Evolutionary conservation across 495 filamentous ascomycete species (phyloP).

Genomic region (Collariella sp.): DNA sequence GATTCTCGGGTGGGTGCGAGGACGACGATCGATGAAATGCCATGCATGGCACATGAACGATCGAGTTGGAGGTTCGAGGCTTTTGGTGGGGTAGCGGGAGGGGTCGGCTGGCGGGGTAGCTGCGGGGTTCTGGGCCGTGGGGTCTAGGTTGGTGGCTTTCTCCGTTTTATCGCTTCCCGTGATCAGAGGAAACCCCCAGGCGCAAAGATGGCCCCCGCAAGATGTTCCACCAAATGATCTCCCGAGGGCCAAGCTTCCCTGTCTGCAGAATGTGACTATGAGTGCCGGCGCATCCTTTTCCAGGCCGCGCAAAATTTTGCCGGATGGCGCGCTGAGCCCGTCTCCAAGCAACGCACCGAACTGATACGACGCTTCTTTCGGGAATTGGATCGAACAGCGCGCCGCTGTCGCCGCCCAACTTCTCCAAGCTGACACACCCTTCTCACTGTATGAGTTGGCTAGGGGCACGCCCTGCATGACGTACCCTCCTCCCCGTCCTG

Average conservation of each 20-base stretch:
- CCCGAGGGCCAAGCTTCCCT: constrained; percentile 4
- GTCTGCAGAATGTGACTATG: background rate
- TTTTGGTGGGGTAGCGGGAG: background rate
- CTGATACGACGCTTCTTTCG: background rate
- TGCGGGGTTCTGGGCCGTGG: background rate
- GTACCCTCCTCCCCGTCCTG: constrained; percentile 14
- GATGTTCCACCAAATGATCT: constrained; percentile 14
- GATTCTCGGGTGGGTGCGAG: background rate
- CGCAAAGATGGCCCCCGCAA: constrained; percentile 7
- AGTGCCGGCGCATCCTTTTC: background rate
- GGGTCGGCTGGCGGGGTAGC: background rate
- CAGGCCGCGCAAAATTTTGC: constrained; percentile 4
- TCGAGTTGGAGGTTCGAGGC: background rate
- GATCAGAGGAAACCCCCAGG: background rate
- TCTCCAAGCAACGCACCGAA: background rate
- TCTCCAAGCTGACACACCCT: constrained; percentile 8
- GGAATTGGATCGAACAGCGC: background rate
- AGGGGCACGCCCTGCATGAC: constrained; percentile 27
- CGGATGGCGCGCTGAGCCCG: constrained; percentile 8
- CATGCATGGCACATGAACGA: background rate
- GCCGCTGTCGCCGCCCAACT: background rate
- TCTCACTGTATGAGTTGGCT: constrained; percentile 15
- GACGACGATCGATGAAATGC: constrained; percentile 2
- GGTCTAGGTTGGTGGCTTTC: background rate
- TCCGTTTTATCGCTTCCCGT: constrained; percentile 6